Evolutionary conservation across 1,284 basidiomycete species (phyloP).

Genomic region (Malassezia sympodialis): DNA sequence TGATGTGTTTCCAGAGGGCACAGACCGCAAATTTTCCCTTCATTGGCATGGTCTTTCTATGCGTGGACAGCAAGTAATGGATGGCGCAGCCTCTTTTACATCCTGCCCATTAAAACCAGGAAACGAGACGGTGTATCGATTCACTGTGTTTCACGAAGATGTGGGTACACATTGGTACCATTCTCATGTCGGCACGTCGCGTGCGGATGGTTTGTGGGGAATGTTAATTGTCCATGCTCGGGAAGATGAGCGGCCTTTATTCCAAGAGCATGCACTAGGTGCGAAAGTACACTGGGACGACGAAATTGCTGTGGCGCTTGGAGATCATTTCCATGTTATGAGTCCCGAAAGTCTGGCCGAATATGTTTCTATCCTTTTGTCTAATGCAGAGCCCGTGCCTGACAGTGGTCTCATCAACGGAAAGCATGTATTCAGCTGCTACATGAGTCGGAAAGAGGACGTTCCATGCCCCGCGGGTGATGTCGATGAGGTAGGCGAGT

Average conservation of each 20-base stretch:
- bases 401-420: constrained; percentile 55
- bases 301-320: constrained; percentile 27
- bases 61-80: constrained; percentile 34
- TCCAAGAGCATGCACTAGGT: constrained; percentile 1
- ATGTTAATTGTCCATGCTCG: constrained; percentile 42
- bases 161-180: constrained; percentile 52
- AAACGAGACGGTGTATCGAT: constrained; percentile 24
- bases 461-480: constrained; percentile 10
- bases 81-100: constrained; percentile 37
- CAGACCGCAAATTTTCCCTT: constrained; percentile 12
- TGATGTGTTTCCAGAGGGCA: background rate
- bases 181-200: constrained; percentile 35
- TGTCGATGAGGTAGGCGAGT: constrained; percentile 15
- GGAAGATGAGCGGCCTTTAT: constrained; percentile 27
- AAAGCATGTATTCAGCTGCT: constrained; percentile 50
- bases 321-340: constrained; percentile 34
- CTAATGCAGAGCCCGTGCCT: constrained; percentile 44
- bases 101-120: constrained; percentile 44
- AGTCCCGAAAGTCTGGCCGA: constrained; percentile 22
- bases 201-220: constrained; percentile 38
- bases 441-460: constrained; percentile 1
- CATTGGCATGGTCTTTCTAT: constrained; percentile 46
- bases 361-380: constrained; percentile 26
- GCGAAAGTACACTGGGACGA: constrained; percentile 28
- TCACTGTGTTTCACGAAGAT: constrained; percentile 27